Evolutionary conservation across 768 basidiomycete genomes (phyloP).

Genomic region (Leccinum disarticulatum): DNA sequence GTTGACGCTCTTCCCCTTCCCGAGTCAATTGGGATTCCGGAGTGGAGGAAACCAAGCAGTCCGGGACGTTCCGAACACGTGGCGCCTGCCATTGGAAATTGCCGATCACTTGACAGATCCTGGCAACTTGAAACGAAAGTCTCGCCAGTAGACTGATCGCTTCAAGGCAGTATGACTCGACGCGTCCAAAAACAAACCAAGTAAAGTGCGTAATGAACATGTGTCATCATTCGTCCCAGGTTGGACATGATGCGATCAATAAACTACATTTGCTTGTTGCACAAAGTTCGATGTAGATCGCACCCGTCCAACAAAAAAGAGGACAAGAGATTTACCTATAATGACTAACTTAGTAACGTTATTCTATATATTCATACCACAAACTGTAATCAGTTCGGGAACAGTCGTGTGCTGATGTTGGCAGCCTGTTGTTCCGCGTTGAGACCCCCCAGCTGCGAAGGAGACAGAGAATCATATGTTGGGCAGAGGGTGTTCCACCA

Average conservation of each 20-base stretch:
- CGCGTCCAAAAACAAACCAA: background rate
- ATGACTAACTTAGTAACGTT: background rate
- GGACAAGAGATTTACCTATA: background rate
- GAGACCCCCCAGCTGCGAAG: constrained; percentile 22
- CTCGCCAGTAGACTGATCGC: no score
- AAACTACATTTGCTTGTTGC: no score
- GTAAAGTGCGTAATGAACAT: no score
- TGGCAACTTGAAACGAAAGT: no score
- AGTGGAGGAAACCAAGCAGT: no score
- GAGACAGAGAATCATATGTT: constrained; percentile 15
- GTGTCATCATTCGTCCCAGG: no score
- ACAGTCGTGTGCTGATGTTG: constrained; percentile 20
- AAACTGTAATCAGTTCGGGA: constrained; percentile 14
- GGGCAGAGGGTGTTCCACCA: constrained; percentile 30
- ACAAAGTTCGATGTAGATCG: background rate
- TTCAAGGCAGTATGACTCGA: no score
- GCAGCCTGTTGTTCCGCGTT: constrained; percentile 18
- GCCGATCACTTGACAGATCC: no score
- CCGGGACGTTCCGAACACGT: background rate
- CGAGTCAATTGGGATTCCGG: no score
- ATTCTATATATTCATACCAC: background rate
- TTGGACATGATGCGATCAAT: no score
- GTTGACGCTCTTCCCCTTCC: no score
- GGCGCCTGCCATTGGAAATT: background rate
- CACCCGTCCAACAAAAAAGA: background rate